A percentile compares a stretch with the other conserved stretches of the same genome.
Conservation (phyloP, 495 filamentous ascomycete genomes). For the Trichoderma asperelloides region DNA sequence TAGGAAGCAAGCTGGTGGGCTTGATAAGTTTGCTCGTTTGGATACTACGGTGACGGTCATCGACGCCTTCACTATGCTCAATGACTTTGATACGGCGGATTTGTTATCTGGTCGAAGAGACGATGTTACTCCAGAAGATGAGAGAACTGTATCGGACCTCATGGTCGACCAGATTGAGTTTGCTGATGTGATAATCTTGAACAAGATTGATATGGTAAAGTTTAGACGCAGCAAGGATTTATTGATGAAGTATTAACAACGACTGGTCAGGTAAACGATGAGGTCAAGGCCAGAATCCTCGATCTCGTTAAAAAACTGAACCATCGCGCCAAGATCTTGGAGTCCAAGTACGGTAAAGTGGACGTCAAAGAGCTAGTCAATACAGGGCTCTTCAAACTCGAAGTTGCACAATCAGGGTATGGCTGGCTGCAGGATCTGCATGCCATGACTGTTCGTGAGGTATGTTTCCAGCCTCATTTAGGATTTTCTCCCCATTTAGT, state of each 20-base stretch:
- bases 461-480: no score
- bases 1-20: constrained; percentile 8
- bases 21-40: constrained; percentile 29
- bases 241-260: constrained; percentile 14
- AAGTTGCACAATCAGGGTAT: constrained; percentile 38
- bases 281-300: constrained; percentile 30
- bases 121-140: constrained; percentile 42
- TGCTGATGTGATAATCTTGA: constrained; percentile 49
- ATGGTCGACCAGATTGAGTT: constrained; percentile 58
- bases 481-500: no score
- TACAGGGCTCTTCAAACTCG: constrained; percentile 41
- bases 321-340: constrained; percentile 40
- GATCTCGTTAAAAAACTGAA: constrained; percentile 41
- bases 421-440: constrained; percentile 44
- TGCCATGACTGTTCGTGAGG: constrained; percentile 38
- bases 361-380: constrained; percentile 43
- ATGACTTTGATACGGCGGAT: constrained; percentile 49
- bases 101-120: constrained; percentile 40
- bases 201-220: constrained; percentile 37
- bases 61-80: constrained; percentile 49
- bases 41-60: constrained; percentile 52
- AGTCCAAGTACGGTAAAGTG: constrained; percentile 35
- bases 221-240: no score
- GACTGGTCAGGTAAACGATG: constrained; percentile 17
- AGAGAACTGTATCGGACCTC: constrained; percentile 50